These are phyloP conservation scores for Zarea fungicola DNA, from an alignment of 2,329 filamentous ascomycete species.

Conservation along the genomic window DNA sequence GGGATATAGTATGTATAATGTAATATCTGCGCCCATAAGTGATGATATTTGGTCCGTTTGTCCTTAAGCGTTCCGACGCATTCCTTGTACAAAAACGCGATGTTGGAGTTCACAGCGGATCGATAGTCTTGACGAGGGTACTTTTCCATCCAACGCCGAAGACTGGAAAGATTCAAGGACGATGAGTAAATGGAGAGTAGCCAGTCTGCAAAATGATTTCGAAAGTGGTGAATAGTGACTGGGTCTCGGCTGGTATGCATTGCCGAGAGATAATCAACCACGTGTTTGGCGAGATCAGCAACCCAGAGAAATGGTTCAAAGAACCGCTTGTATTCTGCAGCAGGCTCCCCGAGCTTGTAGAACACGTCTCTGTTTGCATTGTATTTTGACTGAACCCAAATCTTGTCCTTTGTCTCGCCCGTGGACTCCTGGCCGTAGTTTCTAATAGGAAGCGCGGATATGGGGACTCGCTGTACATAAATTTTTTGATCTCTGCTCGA, in stretches of 20 bases:
- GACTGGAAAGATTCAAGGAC: slow-evolving; percentile 34
- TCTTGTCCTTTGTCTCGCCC: slow-evolving; percentile 42
- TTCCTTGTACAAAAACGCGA: slow-evolving; percentile 63
- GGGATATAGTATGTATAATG: slow-evolving; percentile 30
- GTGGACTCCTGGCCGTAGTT: slow-evolving; percentile 51
- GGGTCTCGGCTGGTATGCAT: slow-evolving; percentile 24
- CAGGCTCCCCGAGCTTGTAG: slow-evolving; percentile 56
- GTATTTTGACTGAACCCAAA: slow-evolving; percentile 59
- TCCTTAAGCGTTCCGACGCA: slow-evolving; percentile 42
- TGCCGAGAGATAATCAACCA: slow-evolving; percentile 58
- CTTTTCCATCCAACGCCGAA: slow-evolving; percentile 48
- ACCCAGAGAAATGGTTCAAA: slow-evolving; percentile 64
- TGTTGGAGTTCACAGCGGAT: slow-evolving; percentile 51
- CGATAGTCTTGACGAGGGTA: slow-evolving; percentile 56
- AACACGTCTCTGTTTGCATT: slow-evolving; percentile 46
- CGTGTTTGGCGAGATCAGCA: slow-evolving; percentile 64
- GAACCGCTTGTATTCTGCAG: slow-evolving; percentile 57
- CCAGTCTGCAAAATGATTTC: slow-evolving; percentile 53
- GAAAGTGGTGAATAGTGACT: slow-evolving; percentile 54
- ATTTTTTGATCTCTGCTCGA: slow-evolving; percentile 34
- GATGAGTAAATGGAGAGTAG: slow-evolving; percentile 39
- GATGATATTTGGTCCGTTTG: slow-evolving; percentile 29
- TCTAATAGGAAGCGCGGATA: slow-evolving; percentile 57
- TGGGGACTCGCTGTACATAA: slow-evolving; percentile 53
- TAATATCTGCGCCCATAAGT: slow-evolving; percentile 50